Percentiles rank a stretch among this genome's conserved stretches.
phyloP scores from a whole-genome alignment of 2,329 filamentous ascomycete genomes.

The Aureobasidium sp. region DNA sequence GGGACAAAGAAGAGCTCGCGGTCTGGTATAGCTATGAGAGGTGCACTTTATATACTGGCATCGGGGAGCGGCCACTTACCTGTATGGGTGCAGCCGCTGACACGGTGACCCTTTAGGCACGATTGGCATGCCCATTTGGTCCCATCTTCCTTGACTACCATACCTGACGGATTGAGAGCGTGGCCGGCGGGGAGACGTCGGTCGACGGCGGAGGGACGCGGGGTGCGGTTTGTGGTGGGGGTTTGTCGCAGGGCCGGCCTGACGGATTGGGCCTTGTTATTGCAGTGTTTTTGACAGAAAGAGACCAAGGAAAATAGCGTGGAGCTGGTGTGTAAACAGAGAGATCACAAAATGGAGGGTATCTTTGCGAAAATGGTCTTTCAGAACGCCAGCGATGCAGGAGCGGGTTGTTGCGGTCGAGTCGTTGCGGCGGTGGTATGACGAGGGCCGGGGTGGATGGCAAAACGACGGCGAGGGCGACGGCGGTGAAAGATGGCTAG shows the following conservation, averaged over 20 bases:
- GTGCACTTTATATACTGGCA: neutral
- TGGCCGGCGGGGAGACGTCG: constrained; percentile 14
- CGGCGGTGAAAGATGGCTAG: constrained; percentile 2
- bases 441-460: constrained; percentile 3
- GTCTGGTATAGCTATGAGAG: constrained; percentile 49
- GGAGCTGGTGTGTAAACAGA: constrained; percentile 10
- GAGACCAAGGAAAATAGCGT: constrained; percentile 13
- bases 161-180: constrained; percentile 20
- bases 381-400: constrained; percentile 9
- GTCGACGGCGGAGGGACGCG: neutral
- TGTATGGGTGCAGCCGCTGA: constrained; percentile 95
- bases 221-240: neutral
- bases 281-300: neutral
- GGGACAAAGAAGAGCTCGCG: constrained; percentile 90
- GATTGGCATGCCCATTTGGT: constrained; percentile 98
- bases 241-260: constrained; percentile 12
- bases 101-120: constrained; percentile 95
- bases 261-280: constrained; percentile 10
- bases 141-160: constrained; percentile 54
- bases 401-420: constrained; percentile 11
- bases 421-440: constrained; percentile 14
- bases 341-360: constrained; percentile 5
- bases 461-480: neutral
- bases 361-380: constrained; percentile 17
- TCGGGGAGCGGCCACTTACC: constrained; percentile 54